phyloP scores from a whole-genome alignment of 768 basidiomycete genomes.

The Phylloporus arenicola region DNA sequence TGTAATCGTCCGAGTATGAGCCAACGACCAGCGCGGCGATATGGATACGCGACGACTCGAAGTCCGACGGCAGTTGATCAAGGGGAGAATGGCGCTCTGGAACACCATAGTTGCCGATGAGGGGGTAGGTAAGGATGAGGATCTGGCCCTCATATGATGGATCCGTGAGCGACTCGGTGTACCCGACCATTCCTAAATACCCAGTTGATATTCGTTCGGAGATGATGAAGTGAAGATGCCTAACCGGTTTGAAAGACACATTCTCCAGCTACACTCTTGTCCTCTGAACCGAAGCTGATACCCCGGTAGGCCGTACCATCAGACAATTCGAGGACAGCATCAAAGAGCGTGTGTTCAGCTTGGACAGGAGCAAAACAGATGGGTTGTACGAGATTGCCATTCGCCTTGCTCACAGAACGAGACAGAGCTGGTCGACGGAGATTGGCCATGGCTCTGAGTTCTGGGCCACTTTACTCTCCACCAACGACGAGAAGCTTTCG shows the following conservation, averaged over 20 bases:
- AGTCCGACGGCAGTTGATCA: conserved; percentile 63
- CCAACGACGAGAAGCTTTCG: conserved; percentile 36
- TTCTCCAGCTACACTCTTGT: conserved; percentile 91
- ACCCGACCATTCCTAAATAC: conserved; percentile 91
- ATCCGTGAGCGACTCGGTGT: conserved; percentile 96
- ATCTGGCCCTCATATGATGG: conserved; percentile 99
- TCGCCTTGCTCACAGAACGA: conserved; percentile 38
- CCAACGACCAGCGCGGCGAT: conserved; percentile 87
- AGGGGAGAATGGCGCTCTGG: conserved; percentile 55
- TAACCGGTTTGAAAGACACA: conserved; percentile 99
- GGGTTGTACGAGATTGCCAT: conserved; percentile 32
- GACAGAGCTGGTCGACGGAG: conserved; percentile 40
- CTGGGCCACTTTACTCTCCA: conserved; percentile 46
- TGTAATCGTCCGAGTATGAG: conserved; percentile 90
- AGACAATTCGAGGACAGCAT: conserved; percentile 80
- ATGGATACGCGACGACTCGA: conserved; percentile 95
- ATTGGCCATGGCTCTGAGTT: conserved; percentile 13
- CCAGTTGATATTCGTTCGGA: conserved; percentile 12
- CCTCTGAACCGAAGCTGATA: conserved; percentile 88
- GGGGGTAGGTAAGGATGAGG: conserved; percentile 92
- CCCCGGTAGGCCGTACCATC: conserved; percentile 89
- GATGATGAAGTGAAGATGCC: conserved; percentile 24
- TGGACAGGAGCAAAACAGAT: conserved; percentile 30
- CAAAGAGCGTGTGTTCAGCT: conserved; percentile 27
- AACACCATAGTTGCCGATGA: conserved; percentile 97